A percentile compares a stretch with the other conserved stretches of the same genome.
Conservation (phyloP, 768 basidiomycete genomes). For the Podaxis sp. region DNA sequence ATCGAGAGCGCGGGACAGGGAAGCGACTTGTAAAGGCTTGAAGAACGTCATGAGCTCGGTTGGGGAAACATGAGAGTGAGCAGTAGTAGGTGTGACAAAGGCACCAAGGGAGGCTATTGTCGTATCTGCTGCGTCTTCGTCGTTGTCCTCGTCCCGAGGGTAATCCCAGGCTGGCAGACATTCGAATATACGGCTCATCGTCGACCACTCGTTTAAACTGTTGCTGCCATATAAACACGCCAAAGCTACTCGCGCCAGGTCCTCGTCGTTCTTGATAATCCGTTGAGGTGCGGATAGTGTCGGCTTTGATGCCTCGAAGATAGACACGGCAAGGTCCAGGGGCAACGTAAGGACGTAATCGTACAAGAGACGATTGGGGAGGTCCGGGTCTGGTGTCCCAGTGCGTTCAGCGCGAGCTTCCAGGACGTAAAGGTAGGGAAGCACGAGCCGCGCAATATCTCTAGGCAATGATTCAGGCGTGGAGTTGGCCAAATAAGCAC, state of each 20-base stretch:
- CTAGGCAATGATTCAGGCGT: slow-evolving; percentile 60
- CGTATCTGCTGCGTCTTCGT: slow-evolving; percentile 77
- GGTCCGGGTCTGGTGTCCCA: slow-evolving; percentile 63
- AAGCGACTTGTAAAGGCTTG: slow-evolving; percentile 68
- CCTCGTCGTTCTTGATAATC: slow-evolving; percentile 78
- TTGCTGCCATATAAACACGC: slow-evolving; percentile 86
- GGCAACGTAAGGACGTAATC: slow-evolving; percentile 72
- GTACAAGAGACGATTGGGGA: slow-evolving; percentile 67
- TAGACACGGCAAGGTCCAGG: slow-evolving; percentile 64
- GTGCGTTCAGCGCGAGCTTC: slow-evolving; percentile 85
- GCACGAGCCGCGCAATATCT: slow-evolving; percentile 75
- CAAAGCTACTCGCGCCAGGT: slow-evolving; percentile 83
- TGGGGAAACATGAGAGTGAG: slow-evolving; percentile 54
- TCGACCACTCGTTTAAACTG: slow-evolving; percentile 69
- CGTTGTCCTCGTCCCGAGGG: slow-evolving; percentile 50
- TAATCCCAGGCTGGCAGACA: slow-evolving; percentile 92
- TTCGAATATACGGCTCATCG: slow-evolving; percentile 92
- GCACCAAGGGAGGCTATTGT: slow-evolving; percentile 79
- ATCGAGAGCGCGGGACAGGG: slow-evolving; percentile 83
- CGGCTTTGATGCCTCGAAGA: slow-evolving; percentile 93
- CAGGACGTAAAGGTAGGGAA: slow-evolving; percentile 92
- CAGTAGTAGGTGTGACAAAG: slow-evolving; percentile 75
- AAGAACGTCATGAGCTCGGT: slow-evolving; percentile 81
- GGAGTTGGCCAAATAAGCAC: slow-evolving; percentile 75
- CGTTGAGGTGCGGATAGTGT: slow-evolving; percentile 71